Evolutionary conservation across 441 rosid genomes (phyloP).

Genomic region (Aquilaria agallochum): DNA sequence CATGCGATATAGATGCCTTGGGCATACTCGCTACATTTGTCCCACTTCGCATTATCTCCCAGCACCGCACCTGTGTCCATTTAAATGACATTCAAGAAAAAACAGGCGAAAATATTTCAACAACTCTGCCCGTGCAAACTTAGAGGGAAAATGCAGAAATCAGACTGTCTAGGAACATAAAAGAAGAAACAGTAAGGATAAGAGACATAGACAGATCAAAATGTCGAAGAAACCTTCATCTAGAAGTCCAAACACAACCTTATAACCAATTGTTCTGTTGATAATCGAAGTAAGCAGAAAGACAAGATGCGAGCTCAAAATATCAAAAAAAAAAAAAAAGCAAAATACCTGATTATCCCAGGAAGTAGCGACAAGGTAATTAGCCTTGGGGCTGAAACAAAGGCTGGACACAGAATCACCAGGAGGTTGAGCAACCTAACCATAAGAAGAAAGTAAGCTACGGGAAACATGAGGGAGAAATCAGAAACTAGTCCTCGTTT

Average conservation of each 20-base stretch:
- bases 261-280: too few relatives aligned
- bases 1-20: conserved; percentile 78
- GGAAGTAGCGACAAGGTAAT: conserved; percentile 76
- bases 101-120: conserved; percentile 1
- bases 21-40: conserved; percentile 50
- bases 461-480: background rate
- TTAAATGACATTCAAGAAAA: too few relatives aligned
- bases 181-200: too few relatives aligned
- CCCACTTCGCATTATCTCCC: conserved; percentile 80
- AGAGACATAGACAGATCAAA: background rate
- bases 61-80: conserved; percentile 64
- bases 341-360: conserved; percentile 86
- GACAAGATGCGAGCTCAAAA: too few relatives aligned
- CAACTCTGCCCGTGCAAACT: too few relatives aligned
- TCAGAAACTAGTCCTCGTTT: background rate
- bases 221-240: background rate
- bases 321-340: conserved; percentile 2
- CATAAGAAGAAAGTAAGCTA: background rate
- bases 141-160: too few relatives aligned
- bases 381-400: conserved; percentile 85
- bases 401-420: conserved; percentile 84
- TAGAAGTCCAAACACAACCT: too few relatives aligned
- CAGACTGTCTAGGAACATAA: too few relatives aligned
- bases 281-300: too few relatives aligned
- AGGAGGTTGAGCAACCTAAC: conserved; percentile 78